Base-by-base conservation (phyloP, 768 basidiomycete species). In the Cytidiella melzeri region DNA sequence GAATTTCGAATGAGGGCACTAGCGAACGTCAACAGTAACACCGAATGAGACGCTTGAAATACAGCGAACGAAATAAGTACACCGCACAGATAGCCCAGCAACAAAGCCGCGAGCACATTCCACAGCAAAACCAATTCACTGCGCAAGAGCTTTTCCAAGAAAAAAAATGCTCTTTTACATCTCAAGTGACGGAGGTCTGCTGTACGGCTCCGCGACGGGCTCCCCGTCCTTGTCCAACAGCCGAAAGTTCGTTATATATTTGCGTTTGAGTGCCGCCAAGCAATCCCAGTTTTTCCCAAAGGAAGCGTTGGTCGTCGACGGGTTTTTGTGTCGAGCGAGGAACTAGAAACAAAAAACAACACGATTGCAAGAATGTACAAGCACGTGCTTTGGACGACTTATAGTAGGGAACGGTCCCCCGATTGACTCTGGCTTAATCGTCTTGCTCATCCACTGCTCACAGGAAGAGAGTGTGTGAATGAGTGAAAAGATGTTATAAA, bases 391-490 rank as follows among this genome's bases (percentile, higher is more conserved):
- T 28, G 41, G 55, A 53, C 53, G 11, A 75, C 84, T 68, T 63
- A 92, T 91, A 55, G 86, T 87, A 5, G 92, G 92, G 61, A 83
- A 77, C 1, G 91, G 85, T 19, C 90, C 91, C 24, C 92, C 92
- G 39, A 81, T 67, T 34, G 83, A 78, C 21, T 87, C 79, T 1
- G 82, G 78, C 53, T 79, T 73, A 48, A 94, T 73, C 3, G 87
- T 87, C 3, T 74, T 79, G 15, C 77, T 67, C 48, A 95, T 87
- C 92, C 92, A 95, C 80, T 91, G 45, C 21, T 55, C 9, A 44
- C 38, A 19, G 28, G 43, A 10, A 9, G n/a, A n/a, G n/a, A 42
- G n/a, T n/a, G n/a, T n/a, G n/a, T n/a, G n/a, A n/a, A n/a, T n/a
- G n/a, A n/a, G n/a, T n/a, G n/a, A n/a, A n/a, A n/a, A n/a, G n/a